A percentile compares a stretch with the other conserved stretches of the same genome.
These are phyloP conservation scores for Pulveroboletus sp. DNA, from an alignment of 768 basidiomycete species.

Conservation along the genomic window DNA sequence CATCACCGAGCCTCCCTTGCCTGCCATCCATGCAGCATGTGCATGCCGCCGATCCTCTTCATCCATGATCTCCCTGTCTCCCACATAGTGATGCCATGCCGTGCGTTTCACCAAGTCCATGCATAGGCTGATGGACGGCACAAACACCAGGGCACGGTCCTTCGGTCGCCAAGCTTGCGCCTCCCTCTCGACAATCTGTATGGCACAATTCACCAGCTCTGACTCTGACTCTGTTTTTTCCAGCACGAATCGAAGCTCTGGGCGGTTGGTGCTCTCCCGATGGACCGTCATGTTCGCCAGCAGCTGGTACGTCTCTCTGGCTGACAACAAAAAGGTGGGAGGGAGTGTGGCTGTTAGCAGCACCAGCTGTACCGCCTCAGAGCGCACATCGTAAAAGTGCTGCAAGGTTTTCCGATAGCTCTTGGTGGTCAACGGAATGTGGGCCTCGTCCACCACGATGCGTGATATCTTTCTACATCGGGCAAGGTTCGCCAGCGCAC, in stretches of 20 bases:
- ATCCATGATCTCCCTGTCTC: too few relatives aligned
- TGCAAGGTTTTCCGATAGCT: slow-evolving; percentile 10
- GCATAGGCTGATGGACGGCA: too few relatives aligned
- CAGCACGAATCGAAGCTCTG: slow-evolving; percentile 9
- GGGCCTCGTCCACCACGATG: slow-evolving; percentile 24
- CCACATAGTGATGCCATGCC: too few relatives aligned
- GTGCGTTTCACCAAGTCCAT: too few relatives aligned
- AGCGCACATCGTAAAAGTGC: background rate
- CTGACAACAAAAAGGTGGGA: background rate
- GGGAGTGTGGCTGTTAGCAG: slow-evolving; percentile 22
- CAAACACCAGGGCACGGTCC: too few relatives aligned
- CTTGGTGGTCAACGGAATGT: slow-evolving; percentile 8
- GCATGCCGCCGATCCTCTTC: too few relatives aligned
- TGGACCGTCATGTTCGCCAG: background rate
- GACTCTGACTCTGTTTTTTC: slow-evolving; percentile 7
- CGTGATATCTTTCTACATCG: background rate
- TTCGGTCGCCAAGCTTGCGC: too few relatives aligned
- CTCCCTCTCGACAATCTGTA: too few relatives aligned
- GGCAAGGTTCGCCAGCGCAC: background rate
- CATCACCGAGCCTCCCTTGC: too few relatives aligned
- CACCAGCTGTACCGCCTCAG: slow-evolving; percentile 12
- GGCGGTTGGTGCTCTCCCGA: background rate
- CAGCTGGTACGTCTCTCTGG: slow-evolving; percentile 14
- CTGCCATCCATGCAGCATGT: too few relatives aligned
- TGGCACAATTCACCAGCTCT: too few relatives aligned